These are phyloP conservation scores for Globisporangium acanthophoron DNA, from an alignment of 352 stramenopile genomes.

Conservation along the genomic window DNA sequence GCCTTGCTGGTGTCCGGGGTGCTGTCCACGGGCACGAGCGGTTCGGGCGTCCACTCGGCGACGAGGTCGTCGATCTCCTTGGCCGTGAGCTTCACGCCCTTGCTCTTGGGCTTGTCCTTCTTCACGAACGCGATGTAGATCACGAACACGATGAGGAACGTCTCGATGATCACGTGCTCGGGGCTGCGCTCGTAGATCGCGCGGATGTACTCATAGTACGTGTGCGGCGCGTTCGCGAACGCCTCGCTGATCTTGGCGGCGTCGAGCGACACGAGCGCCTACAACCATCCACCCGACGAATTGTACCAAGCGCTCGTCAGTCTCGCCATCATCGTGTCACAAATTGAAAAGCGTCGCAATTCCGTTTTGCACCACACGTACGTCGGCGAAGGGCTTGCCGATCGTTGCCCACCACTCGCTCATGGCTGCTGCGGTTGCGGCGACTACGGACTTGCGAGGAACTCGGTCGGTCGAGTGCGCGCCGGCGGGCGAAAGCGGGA, in stretches of 20 bases:
- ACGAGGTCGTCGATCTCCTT: constrained; percentile 90
- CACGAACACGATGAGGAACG: constrained; percentile 94
- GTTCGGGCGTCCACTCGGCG: constrained; percentile 86
- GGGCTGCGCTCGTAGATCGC: constrained; percentile 82
- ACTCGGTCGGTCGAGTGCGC: not conserved
- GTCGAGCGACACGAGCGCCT: constrained; percentile 65
- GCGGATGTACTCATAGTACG: constrained; percentile 76
- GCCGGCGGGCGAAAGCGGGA: not conserved
- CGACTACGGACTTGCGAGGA: not conserved
- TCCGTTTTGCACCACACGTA: constrained; percentile 12
- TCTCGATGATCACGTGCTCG: constrained; percentile 97
- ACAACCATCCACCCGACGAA: not conserved
- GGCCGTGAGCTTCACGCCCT: constrained; percentile 61
- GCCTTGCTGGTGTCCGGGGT: constrained; percentile 26
- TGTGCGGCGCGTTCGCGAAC: constrained; percentile 53
- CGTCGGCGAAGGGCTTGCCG: constrained; percentile 66
- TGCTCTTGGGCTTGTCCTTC: constrained; percentile 60
- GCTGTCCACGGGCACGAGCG: constrained; percentile 63
- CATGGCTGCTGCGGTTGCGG: constrained; percentile 21
- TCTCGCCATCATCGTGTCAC: not conserved
- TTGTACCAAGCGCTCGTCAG: not conserved
- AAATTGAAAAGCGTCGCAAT: not conserved
- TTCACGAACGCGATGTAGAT: constrained; percentile 92
- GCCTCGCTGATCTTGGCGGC: constrained; percentile 51
- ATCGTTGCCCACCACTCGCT: constrained; percentile 79